Evolutionary conservation across 1,139 yeast species (phyloP), one percentile per base, ranked within the genome.

Genomic region (Lodderomyces orthopsilosis): DNA sequence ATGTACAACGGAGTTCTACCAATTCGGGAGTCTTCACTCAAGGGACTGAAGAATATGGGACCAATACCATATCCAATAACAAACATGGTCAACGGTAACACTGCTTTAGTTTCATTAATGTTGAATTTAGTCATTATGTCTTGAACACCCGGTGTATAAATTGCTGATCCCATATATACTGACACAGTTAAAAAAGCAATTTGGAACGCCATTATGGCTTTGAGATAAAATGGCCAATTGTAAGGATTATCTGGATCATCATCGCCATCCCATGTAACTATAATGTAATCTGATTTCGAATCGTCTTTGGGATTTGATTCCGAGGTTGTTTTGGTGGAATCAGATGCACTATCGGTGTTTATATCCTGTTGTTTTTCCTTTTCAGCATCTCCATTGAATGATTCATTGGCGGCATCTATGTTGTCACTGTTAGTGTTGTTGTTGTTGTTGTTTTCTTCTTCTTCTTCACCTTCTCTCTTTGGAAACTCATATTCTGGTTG

Each of bases 11-110:
- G 55, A 41, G 74, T 77, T 50, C 89, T 67, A 3, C 89, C 89
- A 43, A 81, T 71, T 14, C 62, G 62, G 8, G 63, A 53, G 43
- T 61, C 57, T 54, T 81, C 85, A 4, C 81, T 70, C 46, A 80
- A 47, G 1, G 86, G 85, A 2, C 81, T 68, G 43, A 78, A 71
- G 1, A 78, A 47, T 66, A 77, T 61, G 12, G 83, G 83, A 0
- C 83, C 83, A 26, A 75, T 38, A 21, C 83, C 85, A 51, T 77
- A 79, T 1, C 83, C 85, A 17, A 79, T 49, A 12, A 80, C 79
- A 50, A 55, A 65, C 40, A 62, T 42, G 6, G 65, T 46, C 37
- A 65, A 61, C 4, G 80, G 79, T 8, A 81, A 58, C 1, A 71
- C 62, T 0, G 81, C 75, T 2, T 65, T 66, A 10, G 69, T 71